A percentile compares a stretch with the other conserved stretches of the same genome.
These are phyloP conservation scores for Aspergillus mulundensis DNA, from an alignment of 495 filamentous ascomycete species.

Conservation along the genomic window DNA sequence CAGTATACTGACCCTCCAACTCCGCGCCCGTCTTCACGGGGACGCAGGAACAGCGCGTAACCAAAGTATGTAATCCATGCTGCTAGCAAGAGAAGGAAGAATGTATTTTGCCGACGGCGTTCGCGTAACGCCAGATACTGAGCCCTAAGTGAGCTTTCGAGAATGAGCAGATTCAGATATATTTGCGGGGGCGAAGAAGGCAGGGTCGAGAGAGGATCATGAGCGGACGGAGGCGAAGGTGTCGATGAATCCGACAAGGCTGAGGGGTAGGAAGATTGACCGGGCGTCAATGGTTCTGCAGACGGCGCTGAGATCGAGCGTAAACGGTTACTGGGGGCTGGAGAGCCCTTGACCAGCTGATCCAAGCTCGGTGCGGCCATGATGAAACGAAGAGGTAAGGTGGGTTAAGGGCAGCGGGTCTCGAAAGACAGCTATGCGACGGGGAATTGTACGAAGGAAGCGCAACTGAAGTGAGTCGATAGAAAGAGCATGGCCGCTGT, in stretches of 20 bases:
- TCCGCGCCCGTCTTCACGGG: slow-evolving; percentile 83
- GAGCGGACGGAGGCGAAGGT: slow-evolving; percentile 40
- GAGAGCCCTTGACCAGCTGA: slow-evolving; percentile 82
- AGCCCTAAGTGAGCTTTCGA: slow-evolving; percentile 88
- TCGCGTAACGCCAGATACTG: slow-evolving; percentile 89
- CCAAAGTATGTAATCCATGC: slow-evolving; percentile 78
- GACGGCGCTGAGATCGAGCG: slow-evolving; percentile 33
- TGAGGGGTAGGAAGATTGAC: slow-evolving; percentile 26
- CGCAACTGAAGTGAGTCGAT: not conserved
- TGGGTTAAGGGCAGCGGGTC: not conserved
- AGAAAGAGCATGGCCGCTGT: slow-evolving; percentile 26
- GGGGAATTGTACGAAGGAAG: slow-evolving; percentile 28
- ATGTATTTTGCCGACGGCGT: slow-evolving; percentile 89
- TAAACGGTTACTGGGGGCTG: slow-evolving; percentile 43
- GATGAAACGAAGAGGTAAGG: slow-evolving; percentile 1
- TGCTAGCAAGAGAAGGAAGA: slow-evolving; percentile 76
- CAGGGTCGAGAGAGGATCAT: slow-evolving; percentile 73
- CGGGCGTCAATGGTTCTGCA: slow-evolving; percentile 32
- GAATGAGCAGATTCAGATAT: slow-evolving; percentile 94
- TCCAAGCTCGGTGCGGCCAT: slow-evolving; percentile 67
- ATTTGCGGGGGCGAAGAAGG: slow-evolving; percentile 95
- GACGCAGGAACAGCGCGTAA: slow-evolving; percentile 83
- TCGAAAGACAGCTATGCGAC: not conserved
- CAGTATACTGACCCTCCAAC: slow-evolving; percentile 94
- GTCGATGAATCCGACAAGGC: slow-evolving; percentile 34